These are phyloP conservation scores for Tephrocybe rancida DNA, from an alignment of 768 basidiomycete species.

Conservation along the genomic window DNA sequence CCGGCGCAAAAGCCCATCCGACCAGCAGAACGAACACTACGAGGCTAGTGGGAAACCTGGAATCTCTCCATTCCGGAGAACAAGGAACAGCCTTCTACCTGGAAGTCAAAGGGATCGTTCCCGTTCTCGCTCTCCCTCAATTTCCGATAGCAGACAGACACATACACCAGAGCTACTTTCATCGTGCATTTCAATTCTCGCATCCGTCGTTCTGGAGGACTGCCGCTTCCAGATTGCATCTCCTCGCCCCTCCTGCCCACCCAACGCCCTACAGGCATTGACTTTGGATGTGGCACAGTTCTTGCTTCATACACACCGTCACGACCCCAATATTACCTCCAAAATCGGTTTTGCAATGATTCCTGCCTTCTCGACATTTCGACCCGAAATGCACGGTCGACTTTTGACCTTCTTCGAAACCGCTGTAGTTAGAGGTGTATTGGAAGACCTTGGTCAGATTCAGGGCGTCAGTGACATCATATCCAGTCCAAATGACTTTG, in stretches of 20 bases:
- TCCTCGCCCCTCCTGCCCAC: constrained; percentile 68
- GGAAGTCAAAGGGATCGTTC: constrained; percentile 51
- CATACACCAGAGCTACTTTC: constrained; percentile 56
- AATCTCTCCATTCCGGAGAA: constrained; percentile 47
- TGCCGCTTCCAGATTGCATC: constrained; percentile 64
- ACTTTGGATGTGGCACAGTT: constrained; percentile 73
- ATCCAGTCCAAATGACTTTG: constrained; percentile 5
- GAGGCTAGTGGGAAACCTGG: constrained; percentile 26
- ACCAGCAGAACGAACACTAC: constrained; percentile 10
- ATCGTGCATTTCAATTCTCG: constrained; percentile 59
- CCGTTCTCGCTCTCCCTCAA: constrained; percentile 61
- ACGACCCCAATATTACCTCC: constrained; percentile 53
- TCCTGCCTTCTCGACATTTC: constrained; percentile 76
- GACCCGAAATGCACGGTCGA: constrained; percentile 58
- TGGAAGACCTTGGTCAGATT: constrained; percentile 46
- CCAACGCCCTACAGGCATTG: constrained; percentile 74
- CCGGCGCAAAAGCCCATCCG: constrained; percentile 6
- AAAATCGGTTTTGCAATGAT: constrained; percentile 69
- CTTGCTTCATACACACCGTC: constrained; percentile 56
- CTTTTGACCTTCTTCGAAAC: constrained; percentile 73
- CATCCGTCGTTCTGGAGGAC: constrained; percentile 71
- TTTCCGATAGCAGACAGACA: constrained; percentile 26
- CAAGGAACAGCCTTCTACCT: constrained; percentile 43
- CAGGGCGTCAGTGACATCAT: constrained; percentile 28
- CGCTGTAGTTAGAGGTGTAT: constrained; percentile 52